Percentiles rank a stretch among this genome's conserved stretches.
Evolutionary conservation across 768 basidiomycete species (phyloP).

Genomic region (Hydnomerulius pinastri): DNA sequence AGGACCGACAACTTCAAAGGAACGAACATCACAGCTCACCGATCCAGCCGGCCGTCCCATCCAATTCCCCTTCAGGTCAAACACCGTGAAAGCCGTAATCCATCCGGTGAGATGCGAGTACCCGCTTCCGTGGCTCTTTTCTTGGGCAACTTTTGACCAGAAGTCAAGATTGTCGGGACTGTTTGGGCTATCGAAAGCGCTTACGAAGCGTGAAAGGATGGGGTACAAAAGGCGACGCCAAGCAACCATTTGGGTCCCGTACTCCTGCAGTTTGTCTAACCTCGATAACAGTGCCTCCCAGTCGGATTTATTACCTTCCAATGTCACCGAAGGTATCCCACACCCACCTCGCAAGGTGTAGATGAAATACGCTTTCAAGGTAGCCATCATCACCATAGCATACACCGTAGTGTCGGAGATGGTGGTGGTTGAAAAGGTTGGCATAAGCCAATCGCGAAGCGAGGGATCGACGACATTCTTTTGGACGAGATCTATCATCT

Average conservation of each 20-base stretch:
- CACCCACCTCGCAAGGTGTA: constrained; percentile 12
- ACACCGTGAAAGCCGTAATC: constrained; percentile 19
- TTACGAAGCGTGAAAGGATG: constrained; percentile 27
- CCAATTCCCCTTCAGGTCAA: constrained; percentile 15
- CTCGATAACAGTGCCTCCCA: constrained; percentile 21
- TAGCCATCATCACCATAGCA: constrained; percentile 31
- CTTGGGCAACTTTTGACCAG: constrained; percentile 15
- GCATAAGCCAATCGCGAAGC: constrained; percentile 30
- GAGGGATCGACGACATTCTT: constrained; percentile 26
- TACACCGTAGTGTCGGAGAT: constrained; percentile 24
- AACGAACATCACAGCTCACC: too few relatives aligned
- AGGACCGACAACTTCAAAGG: too few relatives aligned
- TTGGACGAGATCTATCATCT: constrained; percentile 26
- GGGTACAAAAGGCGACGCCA: constrained; percentile 32
- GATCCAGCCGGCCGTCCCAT: background rate
- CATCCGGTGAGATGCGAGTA: constrained; percentile 13
- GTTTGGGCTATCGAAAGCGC: constrained; percentile 26
- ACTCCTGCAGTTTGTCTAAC: constrained; percentile 22
- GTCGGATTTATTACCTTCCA: constrained; percentile 23
- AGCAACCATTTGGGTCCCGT: constrained; percentile 8
- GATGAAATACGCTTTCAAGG: constrained; percentile 24
- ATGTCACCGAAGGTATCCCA: constrained; percentile 19
- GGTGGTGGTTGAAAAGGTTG: constrained; percentile 33
- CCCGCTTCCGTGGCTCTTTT: background rate
- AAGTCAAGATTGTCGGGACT: constrained; percentile 13